phyloP scores from a whole-genome alignment of 2,329 filamentous ascomycete genomes.

The Paracoccidioides brasiliensis region DNA sequence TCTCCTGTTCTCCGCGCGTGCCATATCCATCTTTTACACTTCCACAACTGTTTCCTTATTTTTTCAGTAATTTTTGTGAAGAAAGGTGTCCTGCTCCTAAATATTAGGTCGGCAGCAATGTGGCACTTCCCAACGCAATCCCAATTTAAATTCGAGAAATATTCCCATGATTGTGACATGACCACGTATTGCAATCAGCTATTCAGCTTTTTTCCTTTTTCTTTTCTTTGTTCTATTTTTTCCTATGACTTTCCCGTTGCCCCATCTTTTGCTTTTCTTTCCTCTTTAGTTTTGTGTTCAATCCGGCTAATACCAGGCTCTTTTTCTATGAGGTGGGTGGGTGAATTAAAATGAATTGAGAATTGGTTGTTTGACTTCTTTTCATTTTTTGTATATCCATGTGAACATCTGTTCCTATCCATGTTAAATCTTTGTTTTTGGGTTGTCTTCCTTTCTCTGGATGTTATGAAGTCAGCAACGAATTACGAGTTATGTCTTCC shows the following conservation, averaged over 20 bases:
- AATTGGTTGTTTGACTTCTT: background rate
- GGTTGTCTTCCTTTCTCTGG: background rate
- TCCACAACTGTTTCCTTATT: background rate
- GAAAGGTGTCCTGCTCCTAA: background rate
- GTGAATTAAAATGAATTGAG: background rate
- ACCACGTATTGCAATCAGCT: background rate
- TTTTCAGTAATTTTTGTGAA: background rate
- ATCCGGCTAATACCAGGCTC: background rate
- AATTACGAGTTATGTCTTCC: no score
- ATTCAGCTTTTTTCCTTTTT: background rate
- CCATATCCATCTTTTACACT: background rate
- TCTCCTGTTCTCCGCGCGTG: background rate
- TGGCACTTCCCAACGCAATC: background rate
- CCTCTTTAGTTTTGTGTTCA: background rate
- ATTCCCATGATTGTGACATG: background rate
- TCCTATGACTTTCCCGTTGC: no score
- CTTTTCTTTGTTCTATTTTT: background rate
- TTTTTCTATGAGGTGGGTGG: background rate
- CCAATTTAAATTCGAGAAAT: background rate
- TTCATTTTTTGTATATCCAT: background rate
- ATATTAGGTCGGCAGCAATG: background rate
- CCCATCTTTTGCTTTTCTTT: background rate
- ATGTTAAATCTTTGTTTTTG: background rate
- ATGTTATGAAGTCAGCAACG: background rate
- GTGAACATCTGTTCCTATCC: background rate